Base-by-base conservation (phyloP, 345 rosid species). In the Eucalyptus brandiana region DNA sequence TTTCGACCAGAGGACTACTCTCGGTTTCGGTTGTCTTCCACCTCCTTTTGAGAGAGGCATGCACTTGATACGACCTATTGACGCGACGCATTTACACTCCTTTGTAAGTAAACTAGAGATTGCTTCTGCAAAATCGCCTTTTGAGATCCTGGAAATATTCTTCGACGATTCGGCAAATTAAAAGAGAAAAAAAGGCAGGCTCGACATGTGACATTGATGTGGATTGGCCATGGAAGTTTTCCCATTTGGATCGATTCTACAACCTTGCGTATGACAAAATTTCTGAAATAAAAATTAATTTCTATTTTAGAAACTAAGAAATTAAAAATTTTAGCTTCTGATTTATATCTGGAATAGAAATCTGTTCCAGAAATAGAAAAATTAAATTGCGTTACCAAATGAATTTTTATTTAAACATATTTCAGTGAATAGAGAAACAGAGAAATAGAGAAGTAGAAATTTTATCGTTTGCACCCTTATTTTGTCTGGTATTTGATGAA, bases 341-440 rank as follows among this genome's bases (percentile, higher is more conserved):
- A 47, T 47, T 47, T 10, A 45, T 45, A 9, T 45, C 0, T 3
- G 0, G 1, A 45, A 45, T 45, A 45, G 1, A 45, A 45, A 9
- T 45, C 4, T 3, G 1, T 45, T 45, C 0, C 1, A 10, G 0
- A 45, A 45, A 45, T 45, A 45, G 12, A 45, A 45, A 45, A 45
- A 45, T 45, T 12, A 45, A 45, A 45, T 45, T 9, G 0, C 3
- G 1, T 45, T 45, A 45, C 0, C 12, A 45, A 45, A 45, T 1
- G 48, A 4, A 45, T 45, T 45, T 45, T 45, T 45, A 0, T 45
- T 45, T 1, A 10, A 45, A 45, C 9, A 12, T 9, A 0, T 45
- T 45, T 45, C 0, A 0, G 4, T 4, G 9, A 45, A 45, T 0
- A 10, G 48, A 45, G 48, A 45, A 45, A 45, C 4, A 9, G 1